These are phyloP conservation scores for Hypholoma fasciculare DNA, from an alignment of 768 basidiomycete genomes.

Conservation along the genomic window DNA sequence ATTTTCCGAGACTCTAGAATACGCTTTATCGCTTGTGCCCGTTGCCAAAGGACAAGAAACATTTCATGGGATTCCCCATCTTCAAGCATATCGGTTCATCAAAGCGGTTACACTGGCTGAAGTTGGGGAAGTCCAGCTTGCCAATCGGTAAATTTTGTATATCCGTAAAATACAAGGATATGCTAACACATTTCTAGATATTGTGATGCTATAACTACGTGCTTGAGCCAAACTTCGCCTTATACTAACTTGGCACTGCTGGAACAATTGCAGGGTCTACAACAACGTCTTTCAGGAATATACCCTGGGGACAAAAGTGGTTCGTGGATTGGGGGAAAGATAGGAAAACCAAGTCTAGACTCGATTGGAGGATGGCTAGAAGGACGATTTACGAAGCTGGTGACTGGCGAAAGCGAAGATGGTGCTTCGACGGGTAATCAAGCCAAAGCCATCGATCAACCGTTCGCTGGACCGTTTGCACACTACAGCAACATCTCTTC, in stretches of 20 bases:
- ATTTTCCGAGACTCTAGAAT: constrained; percentile 90
- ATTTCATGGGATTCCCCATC: constrained; percentile 78
- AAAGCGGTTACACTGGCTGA: constrained; percentile 79
- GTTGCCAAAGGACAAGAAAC: constrained; percentile 82
- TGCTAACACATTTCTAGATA: constrained; percentile 54
- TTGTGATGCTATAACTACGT: constrained; percentile 83
- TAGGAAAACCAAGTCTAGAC: constrained; percentile 90
- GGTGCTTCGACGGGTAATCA: constrained; percentile 37
- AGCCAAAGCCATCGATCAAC: constrained; percentile 35
- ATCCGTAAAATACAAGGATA: too few species aligned
- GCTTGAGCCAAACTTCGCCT: constrained; percentile 60
- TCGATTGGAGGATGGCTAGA: constrained; percentile 92
- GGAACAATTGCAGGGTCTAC: constrained; percentile 75
- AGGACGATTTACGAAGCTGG: constrained; percentile 89
- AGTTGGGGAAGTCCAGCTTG: constrained; percentile 72
- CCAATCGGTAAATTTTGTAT: constrained; percentile 58
- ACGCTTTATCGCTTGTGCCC: constrained; percentile 77
- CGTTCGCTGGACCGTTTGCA: constrained; percentile 80
- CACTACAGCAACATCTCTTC: constrained; percentile 94
- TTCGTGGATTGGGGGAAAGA: constrained; percentile 87
- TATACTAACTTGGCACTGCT: constrained; percentile 67
- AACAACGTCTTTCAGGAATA: constrained; percentile 74
- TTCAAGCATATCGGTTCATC: constrained; percentile 86
- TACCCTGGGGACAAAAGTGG: constrained; percentile 73
- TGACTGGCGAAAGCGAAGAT: constrained; percentile 85